Conservation (phyloP, 108 stramenopile genomes). For the Craspedostauros australis region DNA sequence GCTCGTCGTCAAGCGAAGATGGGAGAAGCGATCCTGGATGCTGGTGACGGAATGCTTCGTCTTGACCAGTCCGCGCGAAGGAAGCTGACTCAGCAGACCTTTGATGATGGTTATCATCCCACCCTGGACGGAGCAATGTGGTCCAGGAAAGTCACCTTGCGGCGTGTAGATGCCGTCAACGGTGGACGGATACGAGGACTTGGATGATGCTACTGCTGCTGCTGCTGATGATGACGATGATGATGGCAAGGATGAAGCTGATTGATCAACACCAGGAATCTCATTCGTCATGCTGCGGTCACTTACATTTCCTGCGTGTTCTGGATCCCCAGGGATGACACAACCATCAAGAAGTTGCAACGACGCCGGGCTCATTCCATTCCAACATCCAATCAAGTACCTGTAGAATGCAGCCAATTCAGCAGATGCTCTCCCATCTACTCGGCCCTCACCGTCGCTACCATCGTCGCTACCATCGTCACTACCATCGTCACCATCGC, state of each 20-base stretch:
- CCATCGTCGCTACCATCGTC: not conserved
- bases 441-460: not conserved
- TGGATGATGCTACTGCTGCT: not conserved
- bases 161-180: conserved; percentile 18
- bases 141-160: conserved; percentile 49
- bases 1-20: conserved; percentile 19
- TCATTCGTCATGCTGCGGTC: not conserved
- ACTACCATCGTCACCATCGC: not conserved
- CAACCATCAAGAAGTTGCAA: conserved; percentile 19
- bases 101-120: conserved; percentile 42
- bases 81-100: conserved; percentile 25
- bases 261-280: not conserved
- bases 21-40: conserved; percentile 6
- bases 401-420: conserved; percentile 26
- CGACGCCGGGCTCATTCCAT: conserved; percentile 21
- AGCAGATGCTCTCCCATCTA: not conserved
- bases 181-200: not conserved
- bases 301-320: not conserved
- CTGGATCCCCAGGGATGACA: not conserved
- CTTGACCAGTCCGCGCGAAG: too few relatives aligned
- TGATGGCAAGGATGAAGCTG: not conserved
- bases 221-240: not conserved
- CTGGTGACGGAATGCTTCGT: not conserved
- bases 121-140: conserved; percentile 39
- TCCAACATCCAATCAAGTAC: conserved; percentile 39